Conservation (phyloP, 352 stramenopile genomes). For the Halophytophthora polymorphica region DNA sequence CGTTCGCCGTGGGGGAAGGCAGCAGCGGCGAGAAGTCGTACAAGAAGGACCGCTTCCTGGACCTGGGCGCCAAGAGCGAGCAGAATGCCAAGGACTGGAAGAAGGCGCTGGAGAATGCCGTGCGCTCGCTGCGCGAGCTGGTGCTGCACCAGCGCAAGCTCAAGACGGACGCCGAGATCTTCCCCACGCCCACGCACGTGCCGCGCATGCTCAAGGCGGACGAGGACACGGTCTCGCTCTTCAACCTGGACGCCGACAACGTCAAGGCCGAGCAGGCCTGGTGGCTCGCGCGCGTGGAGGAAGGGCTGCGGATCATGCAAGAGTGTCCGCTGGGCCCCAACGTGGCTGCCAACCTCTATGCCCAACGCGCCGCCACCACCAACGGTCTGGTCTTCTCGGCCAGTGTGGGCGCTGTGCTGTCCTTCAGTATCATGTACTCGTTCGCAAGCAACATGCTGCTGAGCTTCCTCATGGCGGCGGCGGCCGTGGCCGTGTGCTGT, state of each 20-base stretch:
- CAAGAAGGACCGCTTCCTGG: slow-evolving; percentile 87
- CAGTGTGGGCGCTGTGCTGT: slow-evolving; percentile 56
- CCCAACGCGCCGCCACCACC: slow-evolving; percentile 73
- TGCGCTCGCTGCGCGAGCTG: slow-evolving; percentile 71
- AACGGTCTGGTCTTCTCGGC: slow-evolving; percentile 76
- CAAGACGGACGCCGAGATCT: slow-evolving; percentile 73
- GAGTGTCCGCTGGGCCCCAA: slow-evolving; percentile 80
- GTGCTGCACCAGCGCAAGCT: slow-evolving; percentile 73
- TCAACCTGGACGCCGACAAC: slow-evolving; percentile 85
- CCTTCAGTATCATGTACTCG: slow-evolving; percentile 87
- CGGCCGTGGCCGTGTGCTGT: slow-evolving; percentile 66
- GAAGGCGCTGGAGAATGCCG: slow-evolving; percentile 70
- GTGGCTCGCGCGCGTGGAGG: slow-evolving; percentile 82
- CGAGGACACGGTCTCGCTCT: slow-evolving; percentile 82
- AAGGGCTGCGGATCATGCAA: slow-evolving; percentile 82
- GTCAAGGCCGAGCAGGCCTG: slow-evolving; percentile 80
- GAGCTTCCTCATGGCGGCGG: slow-evolving; percentile 65
- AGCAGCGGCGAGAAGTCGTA: slow-evolving; percentile 76
- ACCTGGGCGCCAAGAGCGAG: slow-evolving; percentile 84
- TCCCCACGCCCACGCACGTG: slow-evolving; percentile 60
- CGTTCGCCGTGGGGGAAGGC: slow-evolving; percentile 64
- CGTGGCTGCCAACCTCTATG: slow-evolving; percentile 73
- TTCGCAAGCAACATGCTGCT: slow-evolving; percentile 82
- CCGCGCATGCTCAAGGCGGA: slow-evolving; percentile 70
- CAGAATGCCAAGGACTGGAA: slow-evolving; percentile 82